Conservation (phyloP, 1,139 yeast genomes). For the Saccharomyces hybrid region DNA sequence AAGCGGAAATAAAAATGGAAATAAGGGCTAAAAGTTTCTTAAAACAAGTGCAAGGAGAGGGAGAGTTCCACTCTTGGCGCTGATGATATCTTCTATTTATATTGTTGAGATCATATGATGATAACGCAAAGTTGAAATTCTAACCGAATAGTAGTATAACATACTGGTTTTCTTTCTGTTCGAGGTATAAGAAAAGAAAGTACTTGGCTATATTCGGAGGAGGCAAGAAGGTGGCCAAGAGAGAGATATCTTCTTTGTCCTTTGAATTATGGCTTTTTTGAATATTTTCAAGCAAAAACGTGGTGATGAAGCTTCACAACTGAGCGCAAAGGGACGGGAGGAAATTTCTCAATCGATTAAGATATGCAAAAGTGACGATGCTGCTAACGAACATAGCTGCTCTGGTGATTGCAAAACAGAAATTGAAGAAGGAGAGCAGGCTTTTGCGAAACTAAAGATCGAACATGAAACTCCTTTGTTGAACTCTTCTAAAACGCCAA, state of each 20-base stretch:
- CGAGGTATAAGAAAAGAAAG: neutral
- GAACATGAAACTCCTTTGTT: constrained; percentile 51
- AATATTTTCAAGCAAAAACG: neutral
- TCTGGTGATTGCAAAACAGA: constrained; percentile 13
- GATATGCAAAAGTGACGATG: constrained; percentile 3
- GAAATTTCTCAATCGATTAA: constrained; percentile 8
- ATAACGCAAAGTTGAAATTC: neutral
- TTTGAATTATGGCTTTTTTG: neutral
- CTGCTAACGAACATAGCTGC: neutral
- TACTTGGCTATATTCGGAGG: neutral
- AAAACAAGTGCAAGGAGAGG: neutral
- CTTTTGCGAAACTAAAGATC: constrained; percentile 36
- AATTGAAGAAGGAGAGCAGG: constrained; percentile 17
- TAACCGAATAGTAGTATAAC: neutral
- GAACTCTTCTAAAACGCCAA: constrained; percentile 62
- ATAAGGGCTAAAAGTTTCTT: neutral
- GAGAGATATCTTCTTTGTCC: neutral
- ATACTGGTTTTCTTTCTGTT: neutral
- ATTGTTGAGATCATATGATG: neutral
- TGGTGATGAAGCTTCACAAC: neutral
- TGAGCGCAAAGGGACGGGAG: neutral
- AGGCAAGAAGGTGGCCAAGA: neutral
- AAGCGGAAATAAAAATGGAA: neutral
- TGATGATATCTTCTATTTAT: neutral
- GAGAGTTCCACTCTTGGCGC: neutral